Evolutionary conservation across 495 filamentous ascomycete species (phyloP), one percentile per base, ranked within the genome.

Genomic region (Neurospora sp.): DNA sequence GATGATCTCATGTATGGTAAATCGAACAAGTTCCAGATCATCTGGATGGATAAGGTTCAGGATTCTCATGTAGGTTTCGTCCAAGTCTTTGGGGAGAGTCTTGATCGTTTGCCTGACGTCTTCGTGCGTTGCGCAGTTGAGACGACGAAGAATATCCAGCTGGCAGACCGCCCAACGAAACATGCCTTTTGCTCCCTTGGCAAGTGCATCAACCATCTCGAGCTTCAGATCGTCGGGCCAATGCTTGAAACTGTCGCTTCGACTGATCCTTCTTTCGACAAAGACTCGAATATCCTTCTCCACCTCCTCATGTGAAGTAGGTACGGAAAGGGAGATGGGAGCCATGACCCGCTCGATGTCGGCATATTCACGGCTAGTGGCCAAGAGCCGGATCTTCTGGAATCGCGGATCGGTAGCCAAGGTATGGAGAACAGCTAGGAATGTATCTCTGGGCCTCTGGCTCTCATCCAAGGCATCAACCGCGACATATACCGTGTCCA

Each of bases 161-260:
- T 86, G 83, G 74, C 83, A 85, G 8, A 81, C 79, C 5, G 79
- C 81, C 85, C 83, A 86, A 20, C 83, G 83, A 71, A 86, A 86
- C 83, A 85, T 85, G 27, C 83, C 83, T 74, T 82, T 76, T 10
- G 83, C 83, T 59, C 78, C 78, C 0, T 72, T 69, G 2, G 80
- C 71, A 31, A 85, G 69, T 1, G 72, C 71, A 2, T 76, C 70
- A 38, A 80, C 76, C 37, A 84, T 79, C 38, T 81, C 75, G 16
- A 14, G 20, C n/a, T 75, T 73, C 14, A 85, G 75, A 4, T 44
- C 70, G 8, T 37, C 0, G 0, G 72, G 42, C 77, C 79, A 84
- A 20, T 27, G 41, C n/a, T 38, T 38, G 42, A 83, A 82, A 39
- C 27, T 71, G 0, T 39, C 37, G 20, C 78, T 74, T 11, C 37